Base-by-base conservation (phyloP, 2,329 filamentous ascomycete species). In the Huntiella abstrusa region DNA sequence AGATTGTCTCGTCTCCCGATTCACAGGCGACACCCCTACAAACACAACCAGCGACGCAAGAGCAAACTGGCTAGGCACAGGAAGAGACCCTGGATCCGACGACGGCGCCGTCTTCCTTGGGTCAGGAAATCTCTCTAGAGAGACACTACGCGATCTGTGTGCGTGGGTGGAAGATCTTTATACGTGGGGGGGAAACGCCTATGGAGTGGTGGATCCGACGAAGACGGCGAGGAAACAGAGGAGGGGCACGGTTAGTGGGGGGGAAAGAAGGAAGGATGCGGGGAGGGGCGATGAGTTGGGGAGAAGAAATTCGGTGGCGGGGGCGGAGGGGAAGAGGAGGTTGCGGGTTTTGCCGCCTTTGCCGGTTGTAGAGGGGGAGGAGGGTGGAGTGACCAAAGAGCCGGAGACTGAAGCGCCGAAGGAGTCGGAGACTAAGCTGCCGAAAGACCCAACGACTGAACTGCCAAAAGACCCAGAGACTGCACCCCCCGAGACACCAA, bases 121-220 rank as follows among this genome's bases (percentile, higher is more conserved):
- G 0, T 69, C 80, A 1, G 85, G 85, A 3, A 72, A 75, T 5
- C 59, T 96, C 39, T 80, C 81, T 10, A 70, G 76, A 46, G 69
- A 70, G 13, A 88, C 84, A 0, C 56, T 94, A 40, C 69, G 77
- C 41, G 76, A 80, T 54, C 58, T 95, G 19, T 80, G 81, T 1
- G 73, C 80, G 47, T 96, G 88, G 88, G 80, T 91, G 69, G 83
- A 92, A 59, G 81, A 83, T 55, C 69, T 95, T 2, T 93, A 91
- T 59, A 77, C 70, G 28, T 84, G 85, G 67, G 88, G 87, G 2
- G 77, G 83, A 45, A 71, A 82, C 55, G 78, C 88, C 2, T 96
- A 94, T 58, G 88, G 87, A 3, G 73, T 95, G 5, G 73, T 74
- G 45, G 81, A 92, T 12, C 44, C 48, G 17, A 47, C 44, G 3